These are phyloP conservation scores for Asterionellopsis glacialis DNA, from an alignment of 108 stramenopile species.

Conservation along the genomic window DNA sequence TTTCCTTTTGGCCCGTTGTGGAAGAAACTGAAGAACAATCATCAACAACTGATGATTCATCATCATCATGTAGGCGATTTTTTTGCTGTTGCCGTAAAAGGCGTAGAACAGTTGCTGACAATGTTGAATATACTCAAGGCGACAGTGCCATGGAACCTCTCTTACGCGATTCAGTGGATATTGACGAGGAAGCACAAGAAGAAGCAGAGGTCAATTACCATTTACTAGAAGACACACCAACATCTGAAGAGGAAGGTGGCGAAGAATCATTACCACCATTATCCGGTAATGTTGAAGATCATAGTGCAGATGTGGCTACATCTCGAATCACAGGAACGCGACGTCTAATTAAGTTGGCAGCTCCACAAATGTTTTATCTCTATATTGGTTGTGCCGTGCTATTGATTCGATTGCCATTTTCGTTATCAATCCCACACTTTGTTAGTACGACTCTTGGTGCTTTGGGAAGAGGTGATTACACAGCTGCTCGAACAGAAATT, in stretches of 20 bases:
- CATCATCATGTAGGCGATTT: too few relatives aligned
- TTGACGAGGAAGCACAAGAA: neutral
- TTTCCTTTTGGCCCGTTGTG: constrained; percentile 47
- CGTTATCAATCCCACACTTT: constrained; percentile 82
- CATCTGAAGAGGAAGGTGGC: too few relatives aligned
- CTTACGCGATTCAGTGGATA: constrained; percentile 6
- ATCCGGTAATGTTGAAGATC: too few relatives aligned
- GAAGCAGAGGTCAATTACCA: neutral
- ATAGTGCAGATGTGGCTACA: neutral
- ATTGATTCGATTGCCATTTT: constrained; percentile 82
- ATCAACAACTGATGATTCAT: neutral
- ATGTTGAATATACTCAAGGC: neutral
- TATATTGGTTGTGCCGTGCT: constrained; percentile 80
- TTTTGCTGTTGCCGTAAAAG: constrained; percentile 7
- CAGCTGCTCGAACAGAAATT: constrained; percentile 63
- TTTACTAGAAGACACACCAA: too few relatives aligned
- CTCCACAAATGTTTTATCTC: constrained; percentile 63
- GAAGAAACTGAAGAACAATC: neutral
- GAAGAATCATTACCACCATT: too few relatives aligned
- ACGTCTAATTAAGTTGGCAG: constrained; percentile 73
- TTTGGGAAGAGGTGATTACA: constrained; percentile 49
- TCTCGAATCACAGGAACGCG: constrained; percentile 69
- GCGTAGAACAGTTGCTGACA: constrained; percentile 3
- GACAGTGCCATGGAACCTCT: constrained; percentile 13
- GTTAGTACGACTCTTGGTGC: constrained; percentile 75